Evolutionary conservation across 2,329 filamentous ascomycete species (phyloP), one percentile per base, ranked within the genome.

Genomic region (Amauroascus verrucosus): DNA sequence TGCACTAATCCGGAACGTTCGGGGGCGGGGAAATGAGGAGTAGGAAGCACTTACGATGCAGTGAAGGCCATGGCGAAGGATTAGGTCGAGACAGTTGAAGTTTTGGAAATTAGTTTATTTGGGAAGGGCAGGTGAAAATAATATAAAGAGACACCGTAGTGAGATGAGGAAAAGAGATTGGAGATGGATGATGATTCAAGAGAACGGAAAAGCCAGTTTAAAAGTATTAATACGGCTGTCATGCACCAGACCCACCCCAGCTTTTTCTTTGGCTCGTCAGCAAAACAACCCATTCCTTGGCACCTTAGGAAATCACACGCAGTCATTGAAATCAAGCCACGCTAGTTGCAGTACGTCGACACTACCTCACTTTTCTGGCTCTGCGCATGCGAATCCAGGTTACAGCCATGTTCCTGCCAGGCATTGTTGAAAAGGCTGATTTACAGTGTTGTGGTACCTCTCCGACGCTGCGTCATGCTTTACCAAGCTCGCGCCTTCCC

Each of bases 21-120:
- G 32, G 33, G 22, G 32, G 33, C 16, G 28, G 35, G 28, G 33
- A 47, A 46, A 56, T 57, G 56, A 44, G 33, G 41, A 30, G 41
- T 8, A 45, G 26, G 2, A 32, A 44, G 9, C 9, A 72, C 72
- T 73, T 70, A 74, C 72, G 72, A 74, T 58, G 72, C 71, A 60
- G 72, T 74, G 68, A 74, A 73, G 70, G 72, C 67, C 72, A 74
- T 82, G 65, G 54, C 75, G 72, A 59, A 30, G n/a, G 22, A 35
- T 37, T 43, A 18, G 35, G 20, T 32, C 38, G 45, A 30, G 47
- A 50, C 20, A 24, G 7, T 54, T 5, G 16, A 37, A 35, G n/a
- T 35, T 45, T 51, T 40, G 6, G 18, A 35, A 18, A 6, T 22
- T 32, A 45, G 16, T 35, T 37, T 33, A 9, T 38, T 6, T 45